Percentiles rank a stretch among this genome's conserved stretches.
These are phyloP conservation scores for Trametes maxima DNA, from an alignment of 768 basidiomycete genomes.

Conservation along the genomic window DNA sequence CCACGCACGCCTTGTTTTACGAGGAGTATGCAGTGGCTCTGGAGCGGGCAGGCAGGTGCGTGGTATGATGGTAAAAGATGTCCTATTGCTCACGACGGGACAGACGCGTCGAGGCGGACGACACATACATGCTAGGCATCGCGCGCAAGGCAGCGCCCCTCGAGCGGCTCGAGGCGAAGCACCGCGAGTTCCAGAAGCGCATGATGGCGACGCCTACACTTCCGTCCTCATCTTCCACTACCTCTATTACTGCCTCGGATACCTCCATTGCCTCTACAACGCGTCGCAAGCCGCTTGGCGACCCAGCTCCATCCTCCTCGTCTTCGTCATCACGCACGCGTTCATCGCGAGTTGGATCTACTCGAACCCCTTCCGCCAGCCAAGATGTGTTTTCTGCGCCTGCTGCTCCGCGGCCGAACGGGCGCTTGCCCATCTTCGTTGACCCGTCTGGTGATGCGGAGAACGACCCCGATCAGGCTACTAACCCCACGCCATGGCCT, in stretches of 20 bases:
- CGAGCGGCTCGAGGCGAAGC: slow-evolving; percentile 75
- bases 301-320: slow-evolving; percentile 42
- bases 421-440: slow-evolving; percentile 69
- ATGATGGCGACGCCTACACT: slow-evolving; percentile 65
- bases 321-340: slow-evolving; percentile 30
- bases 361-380: slow-evolving; percentile 30
- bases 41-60: slow-evolving; percentile 81
- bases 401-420: slow-evolving; percentile 47
- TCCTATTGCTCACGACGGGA: slow-evolving; percentile 10
- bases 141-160: slow-evolving; percentile 79
- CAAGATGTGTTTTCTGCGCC: slow-evolving; percentile 37
- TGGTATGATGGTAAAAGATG: neutral
- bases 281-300: slow-evolving; percentile 48
- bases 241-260: slow-evolving; percentile 31
- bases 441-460: slow-evolving; percentile 60
- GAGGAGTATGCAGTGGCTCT: slow-evolving; percentile 89
- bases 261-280: slow-evolving; percentile 38
- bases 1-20: slow-evolving; percentile 77
- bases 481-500: slow-evolving; percentile 53
- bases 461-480: slow-evolving; percentile 34
- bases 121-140: slow-evolving; percentile 85
- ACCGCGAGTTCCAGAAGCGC: slow-evolving; percentile 88
- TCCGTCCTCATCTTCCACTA: slow-evolving; percentile 34
- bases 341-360: slow-evolving; percentile 29
- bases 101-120: slow-evolving; percentile 89